Evolutionary conservation across 495 filamentous ascomycete genomes (phyloP), one percentile per base, ranked within the genome.

Genomic region (Penicillium nucicola): DNA sequence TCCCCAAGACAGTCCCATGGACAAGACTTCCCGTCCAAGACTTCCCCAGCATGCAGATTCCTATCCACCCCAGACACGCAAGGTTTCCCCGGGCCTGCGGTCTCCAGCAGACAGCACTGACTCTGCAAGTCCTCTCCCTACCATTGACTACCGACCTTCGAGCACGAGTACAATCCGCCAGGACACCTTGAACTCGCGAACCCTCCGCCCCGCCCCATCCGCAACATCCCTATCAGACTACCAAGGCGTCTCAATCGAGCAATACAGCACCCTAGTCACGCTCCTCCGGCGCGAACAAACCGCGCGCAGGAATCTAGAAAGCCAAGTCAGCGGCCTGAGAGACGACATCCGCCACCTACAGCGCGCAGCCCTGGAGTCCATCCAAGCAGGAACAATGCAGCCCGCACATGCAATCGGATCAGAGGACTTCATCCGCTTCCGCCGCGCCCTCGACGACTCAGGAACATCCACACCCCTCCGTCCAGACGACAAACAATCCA

Each of bases 201-300:
- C 58, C 7, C 36, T 67, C 13, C 73, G 66, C 44, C 48, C 56
- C 14, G 55, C 64, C 6, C 60, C 69, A 3, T 74, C 73, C 1
- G 48, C 61, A 5, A 61, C 61, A 5, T 71, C 71, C 0, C 30
- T 71, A 15, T 59, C 45, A 13, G 68, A 75, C 22, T 58, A 58
- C 25, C 46, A 61, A 20, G 65, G 60, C 15, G 71, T 84, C 32
- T 82, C 77, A 12, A 72, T 82, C 36, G 77, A 81, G 44, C 77
- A 84, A 43, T 82, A 82, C 56, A 80, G 71, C 49, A 74, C 77
- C 0, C 64, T 84, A 9, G 69, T 82, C 22, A 74, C 70, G n/a
- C 68, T 82, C 0, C 66, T 84, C 15, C 76, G 79, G 7, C 72
- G 77, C 23, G 80, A 84, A 48, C 78, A 82, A 45, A 74, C 70